Conservation (phyloP, 2,329 filamentous ascomycete species). For the Nectriaceae sp. region DNA sequence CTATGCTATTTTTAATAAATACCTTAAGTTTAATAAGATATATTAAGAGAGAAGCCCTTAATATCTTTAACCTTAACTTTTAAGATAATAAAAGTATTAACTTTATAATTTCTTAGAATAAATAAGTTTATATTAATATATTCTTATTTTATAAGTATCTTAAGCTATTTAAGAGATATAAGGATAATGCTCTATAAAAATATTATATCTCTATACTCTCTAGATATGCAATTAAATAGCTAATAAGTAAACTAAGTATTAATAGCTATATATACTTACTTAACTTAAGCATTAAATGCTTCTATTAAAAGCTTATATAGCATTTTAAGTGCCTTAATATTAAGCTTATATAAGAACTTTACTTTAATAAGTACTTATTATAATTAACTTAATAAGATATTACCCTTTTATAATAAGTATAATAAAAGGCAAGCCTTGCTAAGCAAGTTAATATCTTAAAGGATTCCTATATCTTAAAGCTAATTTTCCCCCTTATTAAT, state of each 20-base stretch:
- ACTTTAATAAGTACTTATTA: background rate
- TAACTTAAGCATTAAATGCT: background rate
- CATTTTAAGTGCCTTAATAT: background rate
- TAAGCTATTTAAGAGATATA: too few species aligned
- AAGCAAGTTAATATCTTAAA: background rate
- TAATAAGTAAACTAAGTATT: too few species aligned
- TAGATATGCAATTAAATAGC: too few species aligned
- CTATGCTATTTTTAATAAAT: too few species aligned
- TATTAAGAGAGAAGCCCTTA: too few species aligned
- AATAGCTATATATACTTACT: background rate
- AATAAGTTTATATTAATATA: background rate
- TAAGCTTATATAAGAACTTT: background rate
- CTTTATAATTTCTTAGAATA: background rate
- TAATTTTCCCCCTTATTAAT: slow-evolving; percentile 1
- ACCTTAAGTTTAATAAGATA: too few species aligned
- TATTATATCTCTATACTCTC: too few species aligned
- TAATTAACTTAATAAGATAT: background rate
- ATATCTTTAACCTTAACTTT: background rate
- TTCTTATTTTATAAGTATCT: slow-evolving; percentile 1
- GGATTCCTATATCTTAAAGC: background rate
- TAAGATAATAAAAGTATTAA: background rate
- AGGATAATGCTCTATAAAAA: too few species aligned
- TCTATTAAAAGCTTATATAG: background rate
- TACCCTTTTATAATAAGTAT: background rate
- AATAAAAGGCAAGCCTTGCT: background rate